phyloP scores from a whole-genome alignment of 2,329 filamentous ascomycete genomes.

The Mycosphaerelloides madeirae region DNA sequence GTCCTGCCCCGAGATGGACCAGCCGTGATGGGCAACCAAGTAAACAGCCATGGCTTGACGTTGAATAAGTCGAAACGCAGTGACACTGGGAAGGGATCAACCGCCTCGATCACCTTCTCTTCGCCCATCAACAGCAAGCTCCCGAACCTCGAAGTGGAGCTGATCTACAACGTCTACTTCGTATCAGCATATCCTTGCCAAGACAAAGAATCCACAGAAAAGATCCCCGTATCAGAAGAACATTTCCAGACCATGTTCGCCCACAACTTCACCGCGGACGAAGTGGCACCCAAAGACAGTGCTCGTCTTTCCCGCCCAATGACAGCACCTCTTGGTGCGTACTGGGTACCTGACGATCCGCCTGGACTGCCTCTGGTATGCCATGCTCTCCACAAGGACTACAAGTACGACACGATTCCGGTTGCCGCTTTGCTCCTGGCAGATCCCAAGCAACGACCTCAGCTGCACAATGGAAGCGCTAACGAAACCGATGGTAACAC shows the following conservation, averaged over 20 bases:
- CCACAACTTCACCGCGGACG: background rate
- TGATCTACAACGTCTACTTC: conserved; percentile 36
- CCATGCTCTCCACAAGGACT: conserved; percentile 40
- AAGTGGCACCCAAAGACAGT: background rate
- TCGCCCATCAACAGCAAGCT: conserved; percentile 5
- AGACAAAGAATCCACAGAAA: background rate
- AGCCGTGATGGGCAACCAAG: conserved; percentile 25
- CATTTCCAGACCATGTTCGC: background rate
- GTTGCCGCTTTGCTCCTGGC: conserved; percentile 25
- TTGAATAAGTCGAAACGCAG: conserved; percentile 6
- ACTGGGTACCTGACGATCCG: conserved; percentile 1
- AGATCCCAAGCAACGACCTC: conserved; percentile 1
- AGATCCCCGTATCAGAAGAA: background rate
- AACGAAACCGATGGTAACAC: background rate
- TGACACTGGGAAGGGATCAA: background rate
- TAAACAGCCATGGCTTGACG: conserved; percentile 21
- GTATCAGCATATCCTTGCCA: conserved; percentile 51
- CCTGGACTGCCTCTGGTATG: conserved; percentile 7
- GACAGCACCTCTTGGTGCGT: background rate
- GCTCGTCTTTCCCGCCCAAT: background rate
- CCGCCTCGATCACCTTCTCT: conserved; percentile 1
- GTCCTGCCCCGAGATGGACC: conserved; percentile 35
- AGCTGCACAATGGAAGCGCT: background rate
- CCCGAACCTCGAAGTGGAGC: background rate
- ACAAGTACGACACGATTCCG: conserved; percentile 35